A percentile compares a stretch with the other conserved stretches of the same genome.
phyloP scores from a whole-genome alignment of 495 filamentous ascomycete species.

The Lophiotrema nucula region DNA sequence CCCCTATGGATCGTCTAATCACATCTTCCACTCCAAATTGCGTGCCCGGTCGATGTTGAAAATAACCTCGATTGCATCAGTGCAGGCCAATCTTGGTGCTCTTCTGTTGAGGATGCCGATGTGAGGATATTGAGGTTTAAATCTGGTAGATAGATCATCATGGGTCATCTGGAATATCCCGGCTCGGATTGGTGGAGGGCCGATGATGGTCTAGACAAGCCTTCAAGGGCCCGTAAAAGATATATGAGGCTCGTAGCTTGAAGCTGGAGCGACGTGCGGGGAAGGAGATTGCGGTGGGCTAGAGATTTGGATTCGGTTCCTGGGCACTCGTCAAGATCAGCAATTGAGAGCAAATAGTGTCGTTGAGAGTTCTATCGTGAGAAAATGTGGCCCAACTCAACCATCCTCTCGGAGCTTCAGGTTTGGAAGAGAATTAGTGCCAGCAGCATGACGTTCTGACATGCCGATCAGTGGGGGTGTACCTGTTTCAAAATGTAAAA shows the following conservation, averaged over 20 bases:
- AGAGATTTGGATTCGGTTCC: neutral
- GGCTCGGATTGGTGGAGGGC: conserved; percentile 9
- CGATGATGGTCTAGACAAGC: neutral
- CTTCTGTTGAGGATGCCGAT: neutral
- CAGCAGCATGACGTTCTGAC: no score
- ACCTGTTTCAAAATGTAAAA: neutral
- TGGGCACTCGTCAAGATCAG: neutral
- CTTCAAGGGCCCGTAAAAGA: neutral
- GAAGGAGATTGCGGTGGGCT: neutral
- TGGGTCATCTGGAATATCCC: neutral
- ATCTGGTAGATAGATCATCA: neutral
- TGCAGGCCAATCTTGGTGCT: neutral
- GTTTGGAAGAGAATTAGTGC: no score
- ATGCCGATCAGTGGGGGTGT: neutral
- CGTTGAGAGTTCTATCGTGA: neutral
- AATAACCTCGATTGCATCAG: neutral
- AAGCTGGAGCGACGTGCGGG: conserved; percentile 5
- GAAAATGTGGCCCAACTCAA: no score
- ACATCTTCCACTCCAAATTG: neutral
- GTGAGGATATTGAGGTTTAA: neutral
- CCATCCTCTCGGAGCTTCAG: no score
- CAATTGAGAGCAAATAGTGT: neutral
- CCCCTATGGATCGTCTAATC: neutral
- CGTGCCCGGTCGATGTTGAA: neutral
- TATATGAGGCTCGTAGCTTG: neutral